A percentile compares a stretch with the other conserved stretches of the same genome.
Evolutionary conservation across 2,329 filamentous ascomycete genomes (phyloP).

Genomic region (Fulvia fulva): DNA sequence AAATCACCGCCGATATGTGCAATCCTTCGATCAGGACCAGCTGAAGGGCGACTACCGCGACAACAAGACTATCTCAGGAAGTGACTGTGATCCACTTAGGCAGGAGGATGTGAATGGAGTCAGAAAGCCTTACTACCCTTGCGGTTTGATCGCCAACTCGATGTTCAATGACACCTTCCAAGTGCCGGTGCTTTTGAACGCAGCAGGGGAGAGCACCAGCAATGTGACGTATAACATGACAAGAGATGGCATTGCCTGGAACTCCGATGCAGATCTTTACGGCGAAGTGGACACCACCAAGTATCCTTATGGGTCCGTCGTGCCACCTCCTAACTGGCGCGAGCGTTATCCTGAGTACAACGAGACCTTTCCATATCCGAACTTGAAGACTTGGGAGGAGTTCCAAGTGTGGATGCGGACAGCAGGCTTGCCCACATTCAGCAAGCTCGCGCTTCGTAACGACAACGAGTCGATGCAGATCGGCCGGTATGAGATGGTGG

Average conservation of each 20-base stretch:
- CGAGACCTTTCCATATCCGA: conserved; percentile 62
- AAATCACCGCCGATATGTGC: conserved; percentile 94
- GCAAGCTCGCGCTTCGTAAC: conserved; percentile 85
- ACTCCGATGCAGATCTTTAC: conserved; percentile 76
- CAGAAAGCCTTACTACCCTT: conserved; percentile 78
- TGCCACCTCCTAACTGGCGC: conserved; percentile 84
- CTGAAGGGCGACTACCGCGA: conserved; percentile 67
- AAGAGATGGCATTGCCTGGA: conserved; percentile 78
- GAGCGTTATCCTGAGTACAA: conserved; percentile 68
- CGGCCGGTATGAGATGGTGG: conserved; percentile 72
- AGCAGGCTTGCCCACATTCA: conserved; percentile 87
- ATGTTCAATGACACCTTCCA: conserved; percentile 90
- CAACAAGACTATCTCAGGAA: conserved; percentile 57
- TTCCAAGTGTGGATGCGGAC: conserved; percentile 99
- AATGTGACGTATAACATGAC: conserved; percentile 69
- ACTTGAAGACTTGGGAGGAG: conserved; percentile 70
- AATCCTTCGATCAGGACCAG: conserved; percentile 79
- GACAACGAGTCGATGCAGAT: conserved; percentile 62
- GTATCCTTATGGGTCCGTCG: conserved; percentile 62
- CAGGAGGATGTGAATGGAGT: conserved; percentile 35
- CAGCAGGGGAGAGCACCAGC: conserved; percentile 35
- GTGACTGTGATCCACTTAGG: conserved; percentile 70
- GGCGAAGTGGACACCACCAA: conserved; percentile 49
- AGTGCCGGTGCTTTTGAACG: conserved; percentile 59
- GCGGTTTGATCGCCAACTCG: conserved; percentile 93